A percentile compares a stretch with the other conserved stretches of the same genome.
Conservation (phyloP, 1,139 yeast genomes). For the Debaryomyces sp. region DNA sequence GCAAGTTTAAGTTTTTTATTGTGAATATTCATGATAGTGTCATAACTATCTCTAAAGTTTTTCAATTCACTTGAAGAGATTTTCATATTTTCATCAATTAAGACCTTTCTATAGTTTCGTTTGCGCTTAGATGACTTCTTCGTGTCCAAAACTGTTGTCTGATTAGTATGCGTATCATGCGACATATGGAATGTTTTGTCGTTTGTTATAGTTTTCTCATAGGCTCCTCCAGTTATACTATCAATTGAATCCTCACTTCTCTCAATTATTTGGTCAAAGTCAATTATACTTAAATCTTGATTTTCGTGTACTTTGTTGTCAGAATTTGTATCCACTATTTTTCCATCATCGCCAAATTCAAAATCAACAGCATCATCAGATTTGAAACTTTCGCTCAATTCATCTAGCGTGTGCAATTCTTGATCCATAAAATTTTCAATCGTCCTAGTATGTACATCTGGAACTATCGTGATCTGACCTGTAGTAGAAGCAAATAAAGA, state of each 20-base stretch:
- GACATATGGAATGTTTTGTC: slow-evolving; percentile 13
- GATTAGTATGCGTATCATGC: slow-evolving; percentile 9
- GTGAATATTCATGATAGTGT: slow-evolving; percentile 5
- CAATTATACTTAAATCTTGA: slow-evolving; percentile 6
- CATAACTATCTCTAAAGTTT: slow-evolving; percentile 5
- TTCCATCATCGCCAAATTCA: slow-evolving; percentile 20
- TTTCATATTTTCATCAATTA: slow-evolving; percentile 5
- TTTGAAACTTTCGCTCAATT: slow-evolving; percentile 5
- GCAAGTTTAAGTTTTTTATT: slow-evolving; percentile 6
- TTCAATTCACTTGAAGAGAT: slow-evolving; percentile 8
- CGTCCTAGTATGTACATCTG: slow-evolving; percentile 9
- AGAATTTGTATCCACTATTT: slow-evolving; percentile 12
- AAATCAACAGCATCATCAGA: slow-evolving; percentile 12
- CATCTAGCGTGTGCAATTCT: slow-evolving; percentile 13
- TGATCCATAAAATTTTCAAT: slow-evolving; percentile 15
- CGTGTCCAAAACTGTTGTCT: neutral
- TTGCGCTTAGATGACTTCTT: neutral
- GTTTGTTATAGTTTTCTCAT: slow-evolving; percentile 10
- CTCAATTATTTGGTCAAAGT: slow-evolving; percentile 8
- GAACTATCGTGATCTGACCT: neutral
- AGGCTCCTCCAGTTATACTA: slow-evolving; percentile 5
- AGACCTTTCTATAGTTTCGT: slow-evolving; percentile 1
- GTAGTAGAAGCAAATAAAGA: slow-evolving; percentile 1
- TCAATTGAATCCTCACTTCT: neutral
- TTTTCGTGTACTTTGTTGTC: neutral